Percentiles rank a stretch among this genome's conserved stretches.
Conservation (phyloP, 257 asterid genomes). For the Plantago major region DNA sequence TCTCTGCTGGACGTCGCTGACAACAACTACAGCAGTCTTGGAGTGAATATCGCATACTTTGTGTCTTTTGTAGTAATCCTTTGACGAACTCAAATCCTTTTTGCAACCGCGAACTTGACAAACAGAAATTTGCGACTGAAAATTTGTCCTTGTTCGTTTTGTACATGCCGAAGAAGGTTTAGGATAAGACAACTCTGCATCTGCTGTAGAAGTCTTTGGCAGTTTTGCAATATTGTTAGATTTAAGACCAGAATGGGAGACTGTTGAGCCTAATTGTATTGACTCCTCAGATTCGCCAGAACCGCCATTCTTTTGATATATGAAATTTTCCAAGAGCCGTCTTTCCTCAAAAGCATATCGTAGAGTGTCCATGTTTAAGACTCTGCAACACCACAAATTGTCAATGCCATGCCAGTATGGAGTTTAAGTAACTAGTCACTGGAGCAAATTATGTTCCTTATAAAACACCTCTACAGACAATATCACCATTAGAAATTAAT, state of each 20-base stretch:
- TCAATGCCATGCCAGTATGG: neutral
- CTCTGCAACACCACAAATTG: neutral
- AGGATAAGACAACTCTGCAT: slow-evolving; percentile 19
- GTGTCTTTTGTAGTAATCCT: slow-evolving; percentile 73
- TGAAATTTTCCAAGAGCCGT: slow-evolving; percentile 14
- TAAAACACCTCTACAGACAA: too few species aligned
- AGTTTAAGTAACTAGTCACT: neutral
- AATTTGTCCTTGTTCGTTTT: slow-evolving; percentile 36
- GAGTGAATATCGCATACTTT: slow-evolving; percentile 73
- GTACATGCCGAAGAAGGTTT: slow-evolving; percentile 29
- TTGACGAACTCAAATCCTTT: slow-evolving; percentile 55
- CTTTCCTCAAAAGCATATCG: slow-evolving; percentile 27
- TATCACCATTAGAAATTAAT: too few species aligned
- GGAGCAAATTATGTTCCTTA: too few species aligned
- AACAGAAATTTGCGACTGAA: slow-evolving; percentile 33
- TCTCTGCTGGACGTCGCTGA: slow-evolving; percentile 56
- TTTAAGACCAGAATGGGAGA: slow-evolving; percentile 2
- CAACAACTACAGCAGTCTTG: slow-evolving; percentile 56
- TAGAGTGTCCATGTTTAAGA: slow-evolving; percentile 26
- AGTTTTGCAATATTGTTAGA: slow-evolving; percentile 19
- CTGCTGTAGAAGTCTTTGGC: slow-evolving; percentile 13
- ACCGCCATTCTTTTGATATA: slow-evolving; percentile 2
- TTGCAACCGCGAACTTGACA: slow-evolving; percentile 69
- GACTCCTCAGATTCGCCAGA: slow-evolving; percentile 14
- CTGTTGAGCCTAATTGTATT: slow-evolving; percentile 18